Evolutionary conservation across 1,284 basidiomycete species (phyloP), one percentile per base, ranked within the genome.

Genomic region (Caloboletus firmus): DNA sequence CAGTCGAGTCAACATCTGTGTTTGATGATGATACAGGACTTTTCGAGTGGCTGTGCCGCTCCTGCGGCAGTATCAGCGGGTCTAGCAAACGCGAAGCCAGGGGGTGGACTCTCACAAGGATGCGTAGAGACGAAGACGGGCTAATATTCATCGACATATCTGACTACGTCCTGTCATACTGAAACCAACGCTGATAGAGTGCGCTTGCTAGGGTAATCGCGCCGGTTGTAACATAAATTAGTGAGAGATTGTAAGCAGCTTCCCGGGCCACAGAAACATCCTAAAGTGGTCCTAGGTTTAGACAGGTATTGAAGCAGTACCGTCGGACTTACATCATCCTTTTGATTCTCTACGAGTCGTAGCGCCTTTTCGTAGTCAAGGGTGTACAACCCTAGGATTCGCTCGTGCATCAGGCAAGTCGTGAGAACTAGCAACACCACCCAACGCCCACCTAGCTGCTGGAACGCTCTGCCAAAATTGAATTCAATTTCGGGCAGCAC

Each of bases 401-500:
- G 12, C 34, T 20, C 42, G n/a, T 22, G 7, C 18, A 45, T 54
- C 31, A 62, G 20, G 5, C 41, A 28, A 24, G 22, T 28, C 28
- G 7, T 20, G 17, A 50, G 18, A 32, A 46, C 15, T 4, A 20
- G 5, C 6, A n/a, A 43, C 47, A 45, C 22, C 17, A 10, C 10
- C 12, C n/a, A 31, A 43, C 3, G 49, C 75, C 62, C 64, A 93
- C 94, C 91, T 15, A 98, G 76, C 53, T 94, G 89, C 66, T 99
- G 95, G 67, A 97, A 97, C 0, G 86, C 82, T 41, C 96, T 78
- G 0, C 89, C 96, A 67, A 93, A 91, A 68, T 98, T 98, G 72
- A 87, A 98, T 60, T 98, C 93, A 2, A 95, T 87, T 66, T 95
- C 91, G 42, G 61, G 57, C 10, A 62, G 36, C 9, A 54, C 79